Evolutionary conservation across 176 grass and related monocot genomes (phyloP), one percentile per base, ranked within the genome.

Genomic region (Musa schizocarpa): DNA sequence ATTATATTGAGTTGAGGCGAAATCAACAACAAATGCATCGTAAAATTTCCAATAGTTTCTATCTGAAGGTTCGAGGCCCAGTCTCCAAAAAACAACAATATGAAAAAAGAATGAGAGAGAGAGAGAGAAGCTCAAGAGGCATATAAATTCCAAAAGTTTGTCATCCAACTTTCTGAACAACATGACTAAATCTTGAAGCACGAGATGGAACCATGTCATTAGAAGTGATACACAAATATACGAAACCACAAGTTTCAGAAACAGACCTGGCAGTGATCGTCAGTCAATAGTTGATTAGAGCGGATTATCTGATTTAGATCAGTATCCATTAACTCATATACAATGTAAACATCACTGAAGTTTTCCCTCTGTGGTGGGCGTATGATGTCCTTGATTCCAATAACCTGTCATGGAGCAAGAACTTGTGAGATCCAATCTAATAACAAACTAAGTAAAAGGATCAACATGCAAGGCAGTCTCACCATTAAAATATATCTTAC

Each of bases 271-370:
- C 90, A 97, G 78, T 97, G 93, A 58, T 97, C 93, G 78, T 97
- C 88, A 55, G 90, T 93, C 71, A 97, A 69, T 77, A 74, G 1
- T 75, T 97, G 93, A 81, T 85, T 93, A 77, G 93, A 97, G 53
- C 88, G 88, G 69, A 97, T 78, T 53, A 97, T 97, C 55, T 97
- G 93, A 83, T 97, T 88, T 68, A 97, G 93, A 87, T 97, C 93
- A 9, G 93, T 97, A 85, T 97, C 93, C 93, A 97, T 97, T 69
- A 97, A 79, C 70, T 92, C 90, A 50, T 3, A n/a, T 77, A 97
- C 88, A 85, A 97, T 59, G 81, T 97, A 97, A 20, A 97, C 93
- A 70, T 97, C 93, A 83, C 85, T 90, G 78, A 97, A 97, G 51
- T 85, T 88, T n/a, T 98, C 88, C 83, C 82, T 98, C 71, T 55